Percentiles rank a stretch among this genome's conserved stretches.
Conservation (phyloP, 441 rosid species). For the Pelargonium australe region DNA sequence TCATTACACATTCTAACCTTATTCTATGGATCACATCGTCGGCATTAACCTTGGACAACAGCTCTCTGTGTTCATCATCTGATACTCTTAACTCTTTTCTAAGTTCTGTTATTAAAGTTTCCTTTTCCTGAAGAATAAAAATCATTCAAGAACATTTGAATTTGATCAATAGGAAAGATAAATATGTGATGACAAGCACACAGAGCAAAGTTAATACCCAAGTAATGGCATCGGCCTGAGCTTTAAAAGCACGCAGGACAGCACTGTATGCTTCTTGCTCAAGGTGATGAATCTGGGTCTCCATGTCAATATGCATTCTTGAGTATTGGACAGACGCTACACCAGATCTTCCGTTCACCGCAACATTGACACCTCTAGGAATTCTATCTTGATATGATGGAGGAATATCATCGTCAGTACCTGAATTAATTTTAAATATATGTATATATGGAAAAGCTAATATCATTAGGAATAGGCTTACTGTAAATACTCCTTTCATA, state of each 20-base stretch:
- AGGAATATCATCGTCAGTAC: constrained; percentile 48
- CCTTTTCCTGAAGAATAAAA: constrained; percentile 60
- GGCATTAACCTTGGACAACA: constrained; percentile 63
- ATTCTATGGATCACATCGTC: constrained; percentile 74
- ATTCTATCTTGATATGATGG: constrained; percentile 35
- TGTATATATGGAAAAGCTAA: constrained; percentile 8
- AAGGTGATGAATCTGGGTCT: constrained; percentile 76
- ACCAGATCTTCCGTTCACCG: constrained; percentile 47
- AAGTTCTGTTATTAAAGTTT: constrained; percentile 83
- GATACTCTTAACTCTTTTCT: constrained; percentile 95
- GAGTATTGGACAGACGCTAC: constrained; percentile 35
- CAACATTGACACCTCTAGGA: constrained; percentile 28
- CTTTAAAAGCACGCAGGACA: constrained; percentile 90
- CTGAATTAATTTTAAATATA: constrained; percentile 25
- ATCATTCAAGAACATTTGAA: constrained; percentile 13
- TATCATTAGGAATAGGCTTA: constrained; percentile 8
- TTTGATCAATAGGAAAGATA: constrained; percentile 14
- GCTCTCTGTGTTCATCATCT: constrained; percentile 92
- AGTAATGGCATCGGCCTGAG: constrained; percentile 93
- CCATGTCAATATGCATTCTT: constrained; percentile 53
- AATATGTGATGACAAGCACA: constrained; percentile 13
- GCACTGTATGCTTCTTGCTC: constrained; percentile 96
- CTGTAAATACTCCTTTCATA: not conserved
- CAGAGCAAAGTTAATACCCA: constrained; percentile 52
- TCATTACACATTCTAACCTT: constrained; percentile 45